Evolutionary conservation across 1,284 basidiomycete species (phyloP).

Genomic region (Xanthoconium separans): DNA sequence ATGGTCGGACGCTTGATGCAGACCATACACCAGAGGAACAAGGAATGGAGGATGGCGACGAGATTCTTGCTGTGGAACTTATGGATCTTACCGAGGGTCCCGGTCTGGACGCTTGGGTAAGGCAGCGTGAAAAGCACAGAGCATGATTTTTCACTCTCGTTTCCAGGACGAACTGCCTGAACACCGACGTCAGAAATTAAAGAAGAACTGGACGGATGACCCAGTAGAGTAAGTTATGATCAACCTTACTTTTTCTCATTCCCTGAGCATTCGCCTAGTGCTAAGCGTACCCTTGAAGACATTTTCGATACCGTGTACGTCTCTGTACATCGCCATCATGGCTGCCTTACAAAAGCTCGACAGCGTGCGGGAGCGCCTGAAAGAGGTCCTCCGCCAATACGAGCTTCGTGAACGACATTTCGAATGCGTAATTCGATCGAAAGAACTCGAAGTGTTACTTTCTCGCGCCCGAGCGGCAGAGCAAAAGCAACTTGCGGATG

Average conservation of each 20-base stretch:
- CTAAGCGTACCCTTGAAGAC: constrained; percentile 68
- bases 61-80: constrained; percentile 81
- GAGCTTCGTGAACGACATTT: constrained; percentile 85
- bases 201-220: constrained; percentile 75
- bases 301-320: constrained; percentile 80
- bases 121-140: constrained; percentile 26
- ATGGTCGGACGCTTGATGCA: constrained; percentile 68
- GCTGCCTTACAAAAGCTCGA: constrained; percentile 9
- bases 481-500: constrained; percentile 75
- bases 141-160: neutral
- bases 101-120: constrained; percentile 59
- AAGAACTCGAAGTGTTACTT: constrained; percentile 80
- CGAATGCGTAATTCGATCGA: constrained; percentile 83
- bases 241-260: neutral
- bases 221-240: constrained; percentile 58
- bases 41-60: constrained; percentile 80
- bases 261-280: constrained; percentile 41
- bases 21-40: constrained; percentile 82
- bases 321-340: neutral
- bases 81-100: constrained; percentile 79
- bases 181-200: constrained; percentile 61
- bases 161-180: constrained; percentile 60
- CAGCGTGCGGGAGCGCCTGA: constrained; percentile 78
- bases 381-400: constrained; percentile 79
- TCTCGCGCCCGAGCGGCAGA: constrained; percentile 81